These are phyloP conservation scores for Sporothrix inflata DNA, from an alignment of 2,329 filamentous ascomycete species.

Conservation along the genomic window DNA sequence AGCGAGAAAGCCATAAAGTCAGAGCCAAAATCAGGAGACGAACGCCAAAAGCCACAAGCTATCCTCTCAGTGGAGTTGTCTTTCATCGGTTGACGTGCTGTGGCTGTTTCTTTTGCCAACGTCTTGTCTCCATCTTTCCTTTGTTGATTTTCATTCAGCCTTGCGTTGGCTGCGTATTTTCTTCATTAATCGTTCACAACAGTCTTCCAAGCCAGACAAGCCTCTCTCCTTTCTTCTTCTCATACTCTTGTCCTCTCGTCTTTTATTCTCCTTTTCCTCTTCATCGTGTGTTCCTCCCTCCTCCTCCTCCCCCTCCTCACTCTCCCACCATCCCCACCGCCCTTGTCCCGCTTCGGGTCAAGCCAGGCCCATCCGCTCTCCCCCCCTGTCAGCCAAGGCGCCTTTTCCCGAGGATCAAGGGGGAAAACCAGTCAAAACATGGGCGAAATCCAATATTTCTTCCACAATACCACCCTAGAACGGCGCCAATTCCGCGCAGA, in stretches of 20 bases:
- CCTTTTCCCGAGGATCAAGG: not conserved
- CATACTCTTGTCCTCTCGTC: not conserved
- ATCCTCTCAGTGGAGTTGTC: not conserved
- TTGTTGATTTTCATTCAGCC: not conserved
- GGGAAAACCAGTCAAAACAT: not conserved
- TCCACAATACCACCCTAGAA: not conserved
- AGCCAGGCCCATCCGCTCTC: not conserved
- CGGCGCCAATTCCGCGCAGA: not conserved
- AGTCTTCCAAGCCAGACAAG: no score
- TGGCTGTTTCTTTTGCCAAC: not conserved
- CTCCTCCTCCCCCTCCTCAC: not conserved
- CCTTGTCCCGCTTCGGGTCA: not conserved
- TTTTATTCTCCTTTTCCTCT: not conserved
- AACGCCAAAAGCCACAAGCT: not conserved
- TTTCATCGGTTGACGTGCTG: not conserved
- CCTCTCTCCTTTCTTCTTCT: no score
- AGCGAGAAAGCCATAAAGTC: not conserved
- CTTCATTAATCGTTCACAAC: no score
- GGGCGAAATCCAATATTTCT: constrained; percentile 2
- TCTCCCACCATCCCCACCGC: not conserved
- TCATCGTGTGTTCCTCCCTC: not conserved
- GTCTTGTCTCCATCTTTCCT: no score
- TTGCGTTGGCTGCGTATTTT: not conserved
- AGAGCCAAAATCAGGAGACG: not conserved
- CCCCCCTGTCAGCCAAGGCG: not conserved